Base-by-base conservation (phyloP, 805 yeast species). In the Spencermartinsiella europaea region DNA sequence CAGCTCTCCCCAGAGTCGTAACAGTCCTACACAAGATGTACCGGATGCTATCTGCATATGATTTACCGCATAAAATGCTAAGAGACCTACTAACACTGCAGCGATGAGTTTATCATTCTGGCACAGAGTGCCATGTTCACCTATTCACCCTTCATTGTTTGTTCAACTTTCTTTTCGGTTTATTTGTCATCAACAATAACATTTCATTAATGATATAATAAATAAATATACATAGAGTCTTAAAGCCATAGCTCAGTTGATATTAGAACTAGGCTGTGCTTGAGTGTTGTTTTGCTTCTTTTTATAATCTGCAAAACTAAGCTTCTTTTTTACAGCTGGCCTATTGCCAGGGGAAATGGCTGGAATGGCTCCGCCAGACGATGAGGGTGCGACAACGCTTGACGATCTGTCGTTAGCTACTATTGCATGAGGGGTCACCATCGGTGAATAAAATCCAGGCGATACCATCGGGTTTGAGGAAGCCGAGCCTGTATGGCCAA, bases 241-340 rank as follows among this genome's bases (percentile, higher is more conserved):
- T 10, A 21, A 34, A 28, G 33, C 14, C 14, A 31, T 14, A 10
- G 25, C 20, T 27, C 33, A 27, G 34, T 5, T 5, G 7, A n/a
- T 7, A 15, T 16, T 34, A 5, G 15, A 16, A n/a, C 19, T 19
- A 3, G 40, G 21, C 2, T 19, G 40, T 10, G n/a, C 10, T 7
- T 19, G 38, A 16, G 17, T 25, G 31, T 39, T 40, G 10, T 41
- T 42, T 57, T 65, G 67, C 58, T 77, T 77, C 70, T 77, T 82
- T 63, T 80, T 81, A 62, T 83, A 83, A 57, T 83, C 91, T 1
- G 89, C 89, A 61, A 83, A 78, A 40, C 86, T 80, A 54, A 83
- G 69, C 63, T 83, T 83, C 68, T 79, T 80, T 21, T 73, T 75
- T 37, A 64, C 53, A 48, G 64, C 63, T 2, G 69, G 68, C 31